Percentiles rank a stretch among this genome's conserved stretches.
These are phyloP conservation scores for Sarocladiaceae sp. DNA, from an alignment of 2,329 filamentous ascomycete species.

Conservation along the genomic window DNA sequence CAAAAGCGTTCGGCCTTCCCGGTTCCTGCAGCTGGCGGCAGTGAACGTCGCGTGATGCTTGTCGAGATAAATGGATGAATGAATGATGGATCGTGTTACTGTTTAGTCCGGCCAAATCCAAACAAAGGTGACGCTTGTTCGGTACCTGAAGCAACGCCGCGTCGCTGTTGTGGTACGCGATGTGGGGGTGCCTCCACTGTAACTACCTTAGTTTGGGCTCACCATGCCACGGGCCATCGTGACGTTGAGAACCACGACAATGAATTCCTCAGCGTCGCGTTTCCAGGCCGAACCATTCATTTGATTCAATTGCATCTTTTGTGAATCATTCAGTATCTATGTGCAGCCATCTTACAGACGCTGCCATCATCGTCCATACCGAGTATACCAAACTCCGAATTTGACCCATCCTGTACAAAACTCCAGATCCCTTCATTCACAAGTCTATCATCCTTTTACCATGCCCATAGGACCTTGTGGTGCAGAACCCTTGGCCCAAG, in stretches of 20 bases:
- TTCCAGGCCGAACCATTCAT: neutral
- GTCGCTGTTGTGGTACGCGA: slow-evolving; percentile 1
- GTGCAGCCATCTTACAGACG: too few species aligned
- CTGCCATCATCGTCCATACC: neutral
- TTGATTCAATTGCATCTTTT: neutral
- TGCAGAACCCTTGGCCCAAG: slow-evolving; percentile 77
- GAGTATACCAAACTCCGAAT: neutral
- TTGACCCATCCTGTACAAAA: slow-evolving; percentile 6
- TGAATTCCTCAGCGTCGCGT: neutral
- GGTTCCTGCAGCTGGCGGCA: neutral
- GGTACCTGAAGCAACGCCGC: slow-evolving; percentile 9
- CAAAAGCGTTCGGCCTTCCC: too few species aligned
- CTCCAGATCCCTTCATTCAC: neutral
- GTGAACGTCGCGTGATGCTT: neutral
- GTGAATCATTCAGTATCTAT: too few species aligned
- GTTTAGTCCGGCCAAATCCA: neutral
- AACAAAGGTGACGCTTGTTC: slow-evolving; percentile 2
- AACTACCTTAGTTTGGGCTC: neutral
- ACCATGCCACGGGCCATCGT: neutral
- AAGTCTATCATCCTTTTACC: slow-evolving; percentile 30
- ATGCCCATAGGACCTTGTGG: slow-evolving; percentile 70
- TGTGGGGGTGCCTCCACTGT: too few species aligned
- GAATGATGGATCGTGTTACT: neutral
- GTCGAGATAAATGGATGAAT: neutral
- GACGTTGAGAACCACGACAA: neutral